Evolutionary conservation across 345 rosid species (phyloP), one percentile per base, ranked within the genome.

Genomic region (Toxicodendron radicans): DNA sequence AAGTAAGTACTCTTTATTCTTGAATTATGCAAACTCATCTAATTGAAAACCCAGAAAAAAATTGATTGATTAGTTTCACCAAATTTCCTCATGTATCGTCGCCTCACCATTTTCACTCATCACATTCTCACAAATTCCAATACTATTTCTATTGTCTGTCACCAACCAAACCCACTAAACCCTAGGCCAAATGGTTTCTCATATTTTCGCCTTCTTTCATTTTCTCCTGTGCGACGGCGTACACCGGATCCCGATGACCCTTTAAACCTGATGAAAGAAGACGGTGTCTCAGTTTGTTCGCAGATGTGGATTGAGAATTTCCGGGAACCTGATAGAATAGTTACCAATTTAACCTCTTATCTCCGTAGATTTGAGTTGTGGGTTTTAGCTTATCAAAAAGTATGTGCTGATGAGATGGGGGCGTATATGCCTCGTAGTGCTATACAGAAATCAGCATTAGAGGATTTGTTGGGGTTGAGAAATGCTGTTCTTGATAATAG

Each of bases 361-460:
- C 85, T 93, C 43, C 87, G 97, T 18, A 84, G 97, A 30, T 93
- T 93, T 45, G 99, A 95, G 85, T 20, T 95, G 63, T 95, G 98
- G 98, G 97, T 95, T 14, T 74, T 93, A 76, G 95, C 97, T 76
- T 91, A 93, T 81, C 98, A 95, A 81, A 95, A 95, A 76, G 98
- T 92, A 27, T 90, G 83, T 73, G 88, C 90, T 10, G 97, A 95
- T 61, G 99, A 95, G 21, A 78, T 88, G 24, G 99, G 99, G 38
- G 84, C 98, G 0, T 95, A 91, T 75, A 81, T 93, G 85, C 97
- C 97, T 1, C 95, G 95, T 58, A 91, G 90, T 75, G 85, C 97
- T 2, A 86, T 93, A 69, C 89, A 90, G 18, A 86, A 93, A 79
- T 74, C 96, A 11, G 97, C 89, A 0, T 74, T 93, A 80, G 97